Evolutionary conservation across 1,284 basidiomycete genomes (phyloP), one percentile per base, ranked within the genome.

Genomic region (Tranzscheliella williamsii): DNA sequence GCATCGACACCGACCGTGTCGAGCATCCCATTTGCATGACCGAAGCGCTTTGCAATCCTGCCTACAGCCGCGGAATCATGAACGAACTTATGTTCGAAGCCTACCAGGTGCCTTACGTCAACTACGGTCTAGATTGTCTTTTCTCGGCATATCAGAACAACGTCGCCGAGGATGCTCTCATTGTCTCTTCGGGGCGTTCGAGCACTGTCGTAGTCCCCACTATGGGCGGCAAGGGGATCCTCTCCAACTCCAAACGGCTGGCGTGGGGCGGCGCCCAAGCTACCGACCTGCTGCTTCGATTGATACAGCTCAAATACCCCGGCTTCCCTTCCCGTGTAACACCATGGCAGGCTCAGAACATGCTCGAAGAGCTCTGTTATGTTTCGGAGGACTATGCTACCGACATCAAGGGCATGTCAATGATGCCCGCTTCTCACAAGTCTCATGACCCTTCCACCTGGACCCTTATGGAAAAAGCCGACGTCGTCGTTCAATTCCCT

Each of bases 11-110:
- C 0, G 80, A 85, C 16, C 82, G 83, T n/a, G 83, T 96, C 24
- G 84, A 89, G 49, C 92, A 97, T 76, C 93, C 94, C 0, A 82
- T 99, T 21, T 80, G 95, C 53, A 95, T 98, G 90, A 89, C 91
- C 0, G 95, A 99, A 78, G 84, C 91, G 9, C 81, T 98, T 2
- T 87, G 87, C 57, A 91, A 91, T 30, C 92, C 93, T 0, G 79
- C 94, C 22, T 91, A 94, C 79, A 94, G 91, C 9, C 83, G 95
- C 76, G 83, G 86, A 27, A 78, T 95, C 53, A 95, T 92, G 21
- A 93, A 92, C 1, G 95, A 99, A 76, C 85, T 99, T 20, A 85
- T 98, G 78, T 99, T 99, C 75, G 95, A 99, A 80, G 85, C 87
- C 37, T 99, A 98, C 77, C 84, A 84, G 15, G 90, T 88, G 1